Base-by-base conservation (phyloP, 257 asterid species). In the Cinchona pubescens region DNA sequence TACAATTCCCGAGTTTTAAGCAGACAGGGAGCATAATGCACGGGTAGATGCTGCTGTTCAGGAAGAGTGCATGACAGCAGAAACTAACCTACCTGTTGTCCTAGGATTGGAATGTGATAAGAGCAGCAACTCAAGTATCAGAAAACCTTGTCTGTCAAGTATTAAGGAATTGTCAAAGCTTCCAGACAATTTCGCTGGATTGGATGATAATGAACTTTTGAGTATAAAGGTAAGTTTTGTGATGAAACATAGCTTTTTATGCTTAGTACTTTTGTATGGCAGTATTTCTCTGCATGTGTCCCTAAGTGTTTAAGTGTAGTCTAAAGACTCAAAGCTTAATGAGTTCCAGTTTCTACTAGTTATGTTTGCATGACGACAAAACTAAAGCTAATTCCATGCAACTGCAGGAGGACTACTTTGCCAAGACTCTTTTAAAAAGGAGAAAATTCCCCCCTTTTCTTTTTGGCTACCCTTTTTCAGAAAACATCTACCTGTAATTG, bases 81-180 rank as follows among this genome's bases (percentile, higher is more conserved):
- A 72, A 67, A 27, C 79, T 76, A 83, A 68, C 72, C 78, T 75
- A 61, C 84, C 87, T 87, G 58, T 89, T 68, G 37, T 90, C 81
- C 30, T 89, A 75, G 96, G 91, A 75, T 81, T 89, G 85, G 92
- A 89, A 77, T 88, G 96, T 82, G 68, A 78, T n/a, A 83, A 73
- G 64, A 75, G 42, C n/a, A 81, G 85, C 55, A 77, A 79, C 77
- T 56, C 90, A 63, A 83, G 68, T 79, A 29, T 75, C 32, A 82
- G 71, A 83, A 72, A 12, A 73, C 76, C 79, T 53, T 68, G 21
- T 64, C 70, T 21, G 71, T 71, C 81, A 59, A 60, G 37, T 77
- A 67, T 71, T 58, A 81, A 79, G 81, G 83, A 77, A 61, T 72
- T 60, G 46, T 32, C 58, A 72, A 80, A 74, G 82, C 77, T 42